Percentiles rank a stretch among this genome's conserved stretches.
Evolutionary conservation across 495 filamentous ascomycete species (phyloP).

Genomic region (Letharia lupina): DNA sequence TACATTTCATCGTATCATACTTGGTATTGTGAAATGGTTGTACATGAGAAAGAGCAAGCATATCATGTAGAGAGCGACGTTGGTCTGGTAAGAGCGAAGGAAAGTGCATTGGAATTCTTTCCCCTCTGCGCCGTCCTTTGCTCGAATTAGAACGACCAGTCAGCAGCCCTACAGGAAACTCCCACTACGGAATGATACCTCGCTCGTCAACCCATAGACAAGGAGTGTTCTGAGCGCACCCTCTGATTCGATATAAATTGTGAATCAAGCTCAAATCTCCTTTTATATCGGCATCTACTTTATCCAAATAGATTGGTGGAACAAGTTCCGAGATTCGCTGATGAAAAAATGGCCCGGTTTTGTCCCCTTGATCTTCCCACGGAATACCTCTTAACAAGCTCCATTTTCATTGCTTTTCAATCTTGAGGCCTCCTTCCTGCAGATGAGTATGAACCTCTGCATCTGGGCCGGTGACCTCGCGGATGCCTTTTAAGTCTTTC

Average conservation of each 20-base stretch:
- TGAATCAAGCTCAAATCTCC: neutral
- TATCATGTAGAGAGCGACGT: neutral
- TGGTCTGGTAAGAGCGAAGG: neutral
- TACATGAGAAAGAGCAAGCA: neutral
- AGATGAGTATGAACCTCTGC: neutral
- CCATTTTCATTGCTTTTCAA: neutral
- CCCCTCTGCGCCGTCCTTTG: conserved; percentile 5
- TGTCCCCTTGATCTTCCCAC: neutral
- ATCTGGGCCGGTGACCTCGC: neutral
- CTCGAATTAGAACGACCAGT: conserved; percentile 5
- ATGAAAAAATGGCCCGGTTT: neutral
- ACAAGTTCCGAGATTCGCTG: neutral
- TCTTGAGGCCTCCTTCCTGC: neutral
- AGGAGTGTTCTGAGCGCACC: neutral
- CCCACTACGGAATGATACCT: neutral
- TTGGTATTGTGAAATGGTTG: neutral
- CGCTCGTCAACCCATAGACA: neutral
- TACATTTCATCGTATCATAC: conserved; percentile 13
- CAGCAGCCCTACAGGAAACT: conserved; percentile 13
- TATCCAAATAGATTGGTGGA: neutral
- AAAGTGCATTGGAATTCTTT: neutral
- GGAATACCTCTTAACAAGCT: neutral
- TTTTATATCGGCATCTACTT: neutral
- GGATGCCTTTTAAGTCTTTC: neutral
- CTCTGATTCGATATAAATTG: neutral